Evolutionary conservation across 371 early-diverging fungal species (phyloP).

Genomic region (Rhizomucor miehei): DNA sequence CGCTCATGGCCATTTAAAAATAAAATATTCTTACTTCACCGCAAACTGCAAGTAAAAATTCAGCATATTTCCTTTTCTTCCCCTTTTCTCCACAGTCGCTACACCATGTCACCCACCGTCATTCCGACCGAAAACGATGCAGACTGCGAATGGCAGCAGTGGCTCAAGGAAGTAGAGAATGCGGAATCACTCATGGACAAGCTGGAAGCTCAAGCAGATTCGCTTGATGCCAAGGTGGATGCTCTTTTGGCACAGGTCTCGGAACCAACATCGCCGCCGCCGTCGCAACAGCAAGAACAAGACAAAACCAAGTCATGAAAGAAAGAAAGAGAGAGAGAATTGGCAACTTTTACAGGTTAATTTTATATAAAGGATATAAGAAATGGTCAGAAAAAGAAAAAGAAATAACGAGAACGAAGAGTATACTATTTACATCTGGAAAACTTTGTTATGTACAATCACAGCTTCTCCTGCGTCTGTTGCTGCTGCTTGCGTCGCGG

Average conservation of each 20-base stretch:
- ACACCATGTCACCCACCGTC: not conserved
- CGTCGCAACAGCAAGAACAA: not conserved
- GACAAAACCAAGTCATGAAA: not conserved
- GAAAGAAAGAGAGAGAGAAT: too few species aligned
- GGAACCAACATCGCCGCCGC: not conserved
- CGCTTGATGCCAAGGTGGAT: constrained; percentile 36
- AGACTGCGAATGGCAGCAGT: constrained; percentile 32
- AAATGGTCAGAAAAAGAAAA: not conserved
- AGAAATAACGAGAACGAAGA: not conserved
- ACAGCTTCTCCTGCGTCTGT: too few species aligned
- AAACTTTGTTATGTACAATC: constrained; percentile 3
- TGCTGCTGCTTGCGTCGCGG: not conserved
- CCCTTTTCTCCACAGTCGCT: not conserved
- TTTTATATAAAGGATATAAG: not conserved
- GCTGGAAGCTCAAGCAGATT: constrained; percentile 36
- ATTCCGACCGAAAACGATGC: constrained; percentile 3
- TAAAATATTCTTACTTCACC: too few species aligned
- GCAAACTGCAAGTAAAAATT: too few species aligned
- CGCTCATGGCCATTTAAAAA: too few species aligned
- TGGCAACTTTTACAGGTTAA: too few species aligned
- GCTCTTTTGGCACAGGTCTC: constrained; percentile 31
- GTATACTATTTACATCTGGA: not conserved
- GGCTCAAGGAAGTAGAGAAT: constrained; percentile 41
- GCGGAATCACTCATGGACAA: constrained; percentile 40
- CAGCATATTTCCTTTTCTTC: not conserved